phyloP scores from a whole-genome alignment of 2,329 filamentous ascomycete species.

The Exophiala sideris region DNA sequence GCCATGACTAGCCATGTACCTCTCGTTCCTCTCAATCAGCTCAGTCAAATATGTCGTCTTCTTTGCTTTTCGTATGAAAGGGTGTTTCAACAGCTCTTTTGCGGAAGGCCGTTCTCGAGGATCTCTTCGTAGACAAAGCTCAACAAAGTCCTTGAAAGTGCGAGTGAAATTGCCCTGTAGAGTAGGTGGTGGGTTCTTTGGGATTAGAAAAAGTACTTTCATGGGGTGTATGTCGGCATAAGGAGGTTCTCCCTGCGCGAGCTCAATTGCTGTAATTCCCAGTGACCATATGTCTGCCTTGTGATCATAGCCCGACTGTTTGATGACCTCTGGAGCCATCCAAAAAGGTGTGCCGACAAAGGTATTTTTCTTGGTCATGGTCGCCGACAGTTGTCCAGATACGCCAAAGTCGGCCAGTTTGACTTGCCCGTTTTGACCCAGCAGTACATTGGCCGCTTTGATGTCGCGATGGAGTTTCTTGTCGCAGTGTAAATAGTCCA shows the following conservation, averaged over 20 bases:
- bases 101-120: slow-evolving; percentile 84
- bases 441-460: slow-evolving; percentile 91
- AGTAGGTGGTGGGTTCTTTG: slow-evolving; percentile 83
- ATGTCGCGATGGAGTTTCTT: slow-evolving; percentile 96
- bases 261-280: slow-evolving; percentile 87
- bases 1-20: slow-evolving; percentile 81
- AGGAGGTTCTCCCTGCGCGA: slow-evolving; percentile 87
- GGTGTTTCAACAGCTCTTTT: slow-evolving; percentile 80
- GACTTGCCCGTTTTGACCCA: slow-evolving; percentile 87
- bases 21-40: slow-evolving; percentile 82
- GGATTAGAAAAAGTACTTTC: slow-evolving; percentile 96
- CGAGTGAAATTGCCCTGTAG: slow-evolving; percentile 79
- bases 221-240: slow-evolving; percentile 97
- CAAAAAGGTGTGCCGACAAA: slow-evolving; percentile 98
- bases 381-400: slow-evolving; percentile 90
- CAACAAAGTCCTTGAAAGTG: slow-evolving; percentile 79
- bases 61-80: slow-evolving; percentile 87
- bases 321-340: slow-evolving; percentile 99
- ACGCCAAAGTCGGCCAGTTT: slow-evolving; percentile 97
- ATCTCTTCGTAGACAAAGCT: slow-evolving; percentile 81
- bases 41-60: slow-evolving; percentile 96
- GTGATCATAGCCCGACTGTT: slow-evolving; percentile 95
- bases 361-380: slow-evolving; percentile 99
- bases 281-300: slow-evolving; percentile 98
- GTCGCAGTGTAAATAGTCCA: slow-evolving; percentile 91